phyloP scores from a whole-genome alignment of 2,329 filamentous ascomycete species.

The Penicillium decumbens region DNA sequence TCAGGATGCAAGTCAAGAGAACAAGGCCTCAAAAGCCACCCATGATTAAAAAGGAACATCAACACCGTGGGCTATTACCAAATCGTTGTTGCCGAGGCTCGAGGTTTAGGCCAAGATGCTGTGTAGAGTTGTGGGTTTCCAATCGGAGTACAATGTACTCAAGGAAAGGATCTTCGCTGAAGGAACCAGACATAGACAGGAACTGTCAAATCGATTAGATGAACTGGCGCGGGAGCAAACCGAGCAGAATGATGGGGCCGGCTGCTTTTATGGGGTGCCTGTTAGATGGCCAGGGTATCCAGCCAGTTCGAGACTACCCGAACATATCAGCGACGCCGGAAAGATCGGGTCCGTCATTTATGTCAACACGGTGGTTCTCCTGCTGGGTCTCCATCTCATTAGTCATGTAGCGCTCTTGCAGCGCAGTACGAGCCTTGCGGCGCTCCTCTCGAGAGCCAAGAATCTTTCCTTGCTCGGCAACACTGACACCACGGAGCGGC shows the following conservation, averaged over 20 bases:
- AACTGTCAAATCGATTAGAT: no score
- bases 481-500: conserved; percentile 81
- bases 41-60: not conserved
- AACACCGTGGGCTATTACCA: not conserved
- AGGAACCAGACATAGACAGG: not conserved
- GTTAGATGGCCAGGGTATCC: not conserved
- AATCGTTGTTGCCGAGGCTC: not conserved
- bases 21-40: not conserved
- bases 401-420: conserved; percentile 44
- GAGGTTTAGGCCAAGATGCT: not conserved
- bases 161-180: no score
- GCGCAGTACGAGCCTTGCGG: conserved; percentile 40
- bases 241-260: no score
- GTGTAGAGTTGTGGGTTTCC: not conserved
- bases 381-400: conserved; percentile 43
- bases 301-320: conserved; percentile 29
- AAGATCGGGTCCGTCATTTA: conserved; percentile 48
- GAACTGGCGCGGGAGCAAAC: no score
- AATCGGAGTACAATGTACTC: not conserved
- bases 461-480: conserved; percentile 89
- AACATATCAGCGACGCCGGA: conserved; percentile 53
- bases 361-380: conserved; percentile 39
- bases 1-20: conserved; percentile 8
- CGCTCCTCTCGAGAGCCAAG: conserved; percentile 41
- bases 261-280: no score